Evolutionary conservation across 495 filamentous ascomycete species (phyloP), one percentile per base, ranked within the genome.

Genomic region (Cudoniella acicularis): DNA sequence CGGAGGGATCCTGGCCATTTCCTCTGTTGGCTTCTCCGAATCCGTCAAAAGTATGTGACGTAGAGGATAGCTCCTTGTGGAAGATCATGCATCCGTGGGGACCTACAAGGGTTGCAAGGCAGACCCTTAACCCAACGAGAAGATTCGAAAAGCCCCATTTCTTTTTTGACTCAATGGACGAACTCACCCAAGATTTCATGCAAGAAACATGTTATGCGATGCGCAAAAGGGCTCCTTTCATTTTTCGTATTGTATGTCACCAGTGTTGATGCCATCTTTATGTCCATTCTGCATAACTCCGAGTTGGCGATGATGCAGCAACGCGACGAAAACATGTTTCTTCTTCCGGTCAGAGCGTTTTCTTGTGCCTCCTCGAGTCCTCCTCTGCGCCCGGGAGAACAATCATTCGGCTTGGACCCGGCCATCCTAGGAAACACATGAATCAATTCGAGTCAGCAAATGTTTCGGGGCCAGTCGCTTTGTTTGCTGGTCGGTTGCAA

Each of bases 81-180:
- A 36, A n/a, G 47, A 43, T 43, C 55, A 51, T 56, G 54, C 54
- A 56, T 56, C 54, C 54, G 10, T 18, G 23, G 24, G 45, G 8
- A n/a, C n/a, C 20, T 13, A 17, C 54, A 49, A 21, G 46, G 55
- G 55, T 58, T 2, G 13, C n/a, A 46, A 21, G 18, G 11, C 18
- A 21, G 43, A 21, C 43, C 18, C 13, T 8, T 4, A n/a, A n/a
- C n/a, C n/a, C n/a, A n/a, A 46, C 13, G 17, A n/a, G 18, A 46
- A n/a, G 8, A 6, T n/a, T 46, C 43, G 13, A 46, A 46, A n/a
- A 21, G n/a, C 11, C 36, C 36, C 8, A 9, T 41, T 8, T 21
- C n/a, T 46, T 6, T 46, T 17, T 9, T 21, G 18, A 46, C 6
- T 8, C 8, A 46, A 46, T 46, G 43, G 43, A 46, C n/a, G 43